These are phyloP conservation scores for Aspergillus heteromorphus DNA, from an alignment of 495 filamentous ascomycete genomes.

Conservation along the genomic window DNA sequence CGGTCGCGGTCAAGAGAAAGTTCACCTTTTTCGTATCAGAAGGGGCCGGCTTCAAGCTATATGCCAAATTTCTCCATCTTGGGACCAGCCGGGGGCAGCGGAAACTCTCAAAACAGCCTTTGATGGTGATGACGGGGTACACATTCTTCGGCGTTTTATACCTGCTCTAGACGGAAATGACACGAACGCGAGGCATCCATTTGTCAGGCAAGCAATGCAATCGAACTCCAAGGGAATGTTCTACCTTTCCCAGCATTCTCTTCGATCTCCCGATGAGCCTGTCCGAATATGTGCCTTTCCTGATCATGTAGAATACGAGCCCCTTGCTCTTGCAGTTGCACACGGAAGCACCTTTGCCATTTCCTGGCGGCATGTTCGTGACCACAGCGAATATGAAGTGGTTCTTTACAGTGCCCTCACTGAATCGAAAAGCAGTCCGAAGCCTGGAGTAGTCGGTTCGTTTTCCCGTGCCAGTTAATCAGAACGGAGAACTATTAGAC, in stretches of 20 bases:
- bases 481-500: neutral
- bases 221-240: slow-evolving; percentile 18
- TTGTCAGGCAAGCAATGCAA: slow-evolving; percentile 31
- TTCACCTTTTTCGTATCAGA: slow-evolving; percentile 22
- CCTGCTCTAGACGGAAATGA: slow-evolving; percentile 21
- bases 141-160: slow-evolving; percentile 29
- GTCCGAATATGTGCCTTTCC: slow-evolving; percentile 29
- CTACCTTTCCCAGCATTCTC: slow-evolving; percentile 24
- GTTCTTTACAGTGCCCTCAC: slow-evolving; percentile 21
- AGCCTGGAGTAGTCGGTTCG: slow-evolving; percentile 14
- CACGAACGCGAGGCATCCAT: slow-evolving; percentile 25
- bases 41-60: slow-evolving; percentile 13
- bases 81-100: slow-evolving; percentile 18
- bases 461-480: neutral
- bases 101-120: slow-evolving; percentile 31
- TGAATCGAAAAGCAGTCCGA: slow-evolving; percentile 2
- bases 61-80: slow-evolving; percentile 16
- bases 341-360: slow-evolving; percentile 31
- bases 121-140: slow-evolving; percentile 18
- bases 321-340: slow-evolving; percentile 26
- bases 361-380: slow-evolving; percentile 34
- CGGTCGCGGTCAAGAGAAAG: slow-evolving; percentile 22
- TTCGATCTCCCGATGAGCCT: slow-evolving; percentile 7
- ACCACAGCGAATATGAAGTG: slow-evolving; percentile 22
- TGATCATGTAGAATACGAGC: slow-evolving; percentile 25